Evolutionary conservation across 73 alveolate genomes (phyloP), one percentile per base, ranked within the genome.

Genomic region (Tetrahymena borealis): DNA sequence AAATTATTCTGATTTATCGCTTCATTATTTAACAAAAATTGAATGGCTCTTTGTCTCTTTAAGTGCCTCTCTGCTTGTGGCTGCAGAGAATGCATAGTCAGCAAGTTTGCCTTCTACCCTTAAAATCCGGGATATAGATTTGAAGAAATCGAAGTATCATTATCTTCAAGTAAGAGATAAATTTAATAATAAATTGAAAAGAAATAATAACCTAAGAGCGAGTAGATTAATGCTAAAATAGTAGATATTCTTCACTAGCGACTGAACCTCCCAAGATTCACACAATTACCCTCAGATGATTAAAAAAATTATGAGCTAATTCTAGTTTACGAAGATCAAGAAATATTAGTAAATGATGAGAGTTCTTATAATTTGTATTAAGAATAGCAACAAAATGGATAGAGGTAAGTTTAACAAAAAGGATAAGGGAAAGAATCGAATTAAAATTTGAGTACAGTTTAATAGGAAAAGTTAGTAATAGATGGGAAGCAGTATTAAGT

Each of bases 31-130:
- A n/a, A n/a, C n/a, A 9, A 11, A n/a, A 3, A 42, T 24, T 60
- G 28, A 1, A 60, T 60, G 85, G 85, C 85, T 24, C 85, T 60
- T 60, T 60, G 85, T 60, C 28, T 60, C n/a, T 60, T 60, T 60
- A 60, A 60, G 85, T 60, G 85, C 85, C 28, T 60, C 85, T 60
- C 85, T 60, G 85, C 85, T 60, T 60, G 85, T 9, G 85, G 85
- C n/a, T 60, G 85, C 38, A 60, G 85, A 35, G 85, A 60, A 5
- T 60, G 4, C 10, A 60, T 60, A 10, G 28, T 60, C 3, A 60
- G 85, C 85, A 60, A 60, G 28, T 60, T 60, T n/a, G 85, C 85
- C 1, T 60, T 60, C 28, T 60, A 60, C 31, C 85, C 85, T 60
- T 9, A 60, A n/a, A 60, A 60, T n/a, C 85, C 85, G 1, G 85